Conservation (phyloP, 768 basidiomycete species). For the Suillus lakei region DNA sequence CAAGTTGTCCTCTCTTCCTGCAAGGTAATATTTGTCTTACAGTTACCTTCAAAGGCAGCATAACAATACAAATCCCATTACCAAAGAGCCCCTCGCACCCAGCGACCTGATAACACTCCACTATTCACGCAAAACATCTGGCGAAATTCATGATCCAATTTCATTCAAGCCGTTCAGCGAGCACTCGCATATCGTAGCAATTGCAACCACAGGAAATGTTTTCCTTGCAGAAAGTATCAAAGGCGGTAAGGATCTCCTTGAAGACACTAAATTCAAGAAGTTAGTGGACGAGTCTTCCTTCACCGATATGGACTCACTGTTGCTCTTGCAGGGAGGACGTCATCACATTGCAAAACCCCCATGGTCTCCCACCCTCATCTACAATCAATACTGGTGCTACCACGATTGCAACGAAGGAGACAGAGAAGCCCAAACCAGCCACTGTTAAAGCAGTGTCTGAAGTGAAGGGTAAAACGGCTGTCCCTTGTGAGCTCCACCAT, state of each 20-base stretch:
- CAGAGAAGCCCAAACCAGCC: constrained; percentile 34
- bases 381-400: constrained; percentile 36
- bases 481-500: constrained; percentile 61
- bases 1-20: constrained; percentile 38
- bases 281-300: constrained; percentile 35
- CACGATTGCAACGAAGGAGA: constrained; percentile 40
- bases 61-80: constrained; percentile 79
- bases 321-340: constrained; percentile 69
- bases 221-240: constrained; percentile 91
- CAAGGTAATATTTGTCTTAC: constrained; percentile 15
- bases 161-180: constrained; percentile 98
- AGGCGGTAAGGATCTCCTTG: constrained; percentile 84
- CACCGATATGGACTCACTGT: constrained; percentile 6
- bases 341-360: constrained; percentile 93
- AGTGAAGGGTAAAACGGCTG: constrained; percentile 55
- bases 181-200: constrained; percentile 93
- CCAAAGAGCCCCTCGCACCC: constrained; percentile 71
- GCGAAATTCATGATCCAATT: constrained; percentile 93
- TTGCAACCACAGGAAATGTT: constrained; percentile 90
- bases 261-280: constrained; percentile 86
- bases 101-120: constrained; percentile 79
- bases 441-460: constrained; percentile 39
- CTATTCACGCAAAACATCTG: constrained; percentile 83
- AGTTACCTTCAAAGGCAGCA: constrained; percentile 61
- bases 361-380: constrained; percentile 70